phyloP scores from a whole-genome alignment of 2,329 filamentous ascomycete species.

The Pseudogymnoascus destructans region DNA sequence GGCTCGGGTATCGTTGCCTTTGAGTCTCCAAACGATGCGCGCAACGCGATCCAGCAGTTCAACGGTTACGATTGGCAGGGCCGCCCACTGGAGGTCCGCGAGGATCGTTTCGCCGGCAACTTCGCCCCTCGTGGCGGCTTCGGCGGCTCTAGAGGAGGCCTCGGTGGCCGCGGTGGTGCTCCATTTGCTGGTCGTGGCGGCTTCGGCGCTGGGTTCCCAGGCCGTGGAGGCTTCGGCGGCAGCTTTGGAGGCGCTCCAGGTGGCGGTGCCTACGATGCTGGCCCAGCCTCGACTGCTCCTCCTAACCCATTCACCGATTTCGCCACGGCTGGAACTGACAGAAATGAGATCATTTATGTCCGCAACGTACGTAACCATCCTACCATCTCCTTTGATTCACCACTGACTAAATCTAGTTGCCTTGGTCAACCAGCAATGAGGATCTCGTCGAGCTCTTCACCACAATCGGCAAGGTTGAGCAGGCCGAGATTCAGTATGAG shows the following conservation, averaged over 20 bases:
- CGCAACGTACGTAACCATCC: slow-evolving; percentile 64
- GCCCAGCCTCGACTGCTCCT: slow-evolving; percentile 38
- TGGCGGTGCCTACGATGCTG: slow-evolving; percentile 19
- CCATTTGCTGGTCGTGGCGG: slow-evolving; percentile 45
- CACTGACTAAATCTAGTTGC: slow-evolving; percentile 47
- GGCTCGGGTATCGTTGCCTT: slow-evolving; percentile 96
- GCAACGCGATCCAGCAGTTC: slow-evolving; percentile 92
- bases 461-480: slow-evolving; percentile 94
- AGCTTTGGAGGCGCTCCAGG: slow-evolving; percentile 30
- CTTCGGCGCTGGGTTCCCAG: slow-evolving; percentile 39
- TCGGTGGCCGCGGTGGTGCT: slow-evolving; percentile 44
- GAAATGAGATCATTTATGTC: slow-evolving; percentile 77
- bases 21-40: slow-evolving; percentile 85
- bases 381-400: background rate
- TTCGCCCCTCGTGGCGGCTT: slow-evolving; percentile 33
- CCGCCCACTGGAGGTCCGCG: slow-evolving; percentile 80
- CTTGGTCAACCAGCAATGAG: slow-evolving; percentile 98
- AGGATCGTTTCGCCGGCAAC: slow-evolving; percentile 77
- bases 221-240: slow-evolving; percentile 34
- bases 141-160: slow-evolving; percentile 30
- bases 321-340: slow-evolving; percentile 75
- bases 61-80: slow-evolving; percentile 99
- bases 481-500: slow-evolving; percentile 98
- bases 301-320: slow-evolving; percentile 92
- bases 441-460: slow-evolving; percentile 93